These are phyloP conservation scores for Panaeolus cyanescens DNA, from an alignment of 768 basidiomycete species.

Conservation along the genomic window DNA sequence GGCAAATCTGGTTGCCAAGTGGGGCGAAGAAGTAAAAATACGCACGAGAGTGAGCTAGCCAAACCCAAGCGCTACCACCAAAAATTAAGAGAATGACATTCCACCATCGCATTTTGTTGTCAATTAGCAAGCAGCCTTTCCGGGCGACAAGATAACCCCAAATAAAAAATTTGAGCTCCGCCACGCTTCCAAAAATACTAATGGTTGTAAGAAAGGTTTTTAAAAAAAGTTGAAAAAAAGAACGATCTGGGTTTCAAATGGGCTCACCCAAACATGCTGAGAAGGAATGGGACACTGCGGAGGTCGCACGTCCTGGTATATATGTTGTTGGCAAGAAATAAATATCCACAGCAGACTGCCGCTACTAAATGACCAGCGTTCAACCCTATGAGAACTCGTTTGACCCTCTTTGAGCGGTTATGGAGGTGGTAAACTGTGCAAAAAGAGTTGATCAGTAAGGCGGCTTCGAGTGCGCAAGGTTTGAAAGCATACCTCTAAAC, in stretches of 20 bases:
- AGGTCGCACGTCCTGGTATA: background rate
- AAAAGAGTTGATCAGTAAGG: too few species aligned
- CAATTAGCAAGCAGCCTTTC: background rate
- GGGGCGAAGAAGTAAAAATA: too few species aligned
- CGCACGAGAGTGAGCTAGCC: background rate
- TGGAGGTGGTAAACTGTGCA: background rate
- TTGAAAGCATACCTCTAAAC: background rate
- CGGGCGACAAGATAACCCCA: background rate
- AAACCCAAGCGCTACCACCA: conserved; percentile 3
- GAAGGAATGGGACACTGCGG: background rate
- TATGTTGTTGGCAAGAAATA: background rate
- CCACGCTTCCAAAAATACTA: background rate
- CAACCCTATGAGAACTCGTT: background rate
- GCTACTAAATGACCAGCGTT: background rate
- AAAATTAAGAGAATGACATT: background rate
- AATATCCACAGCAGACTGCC: background rate
- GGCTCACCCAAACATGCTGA: background rate
- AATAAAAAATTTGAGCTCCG: background rate
- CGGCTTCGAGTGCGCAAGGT: too few species aligned
- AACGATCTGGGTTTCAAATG: background rate
- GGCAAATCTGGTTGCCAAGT: background rate
- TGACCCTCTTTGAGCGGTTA: background rate
- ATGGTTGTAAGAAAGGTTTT: background rate
- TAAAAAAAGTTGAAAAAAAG: background rate
- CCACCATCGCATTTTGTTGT: background rate